Conservation (phyloP, 805 yeast genomes). For the Saccharomyces kudriavzevii region DNA sequence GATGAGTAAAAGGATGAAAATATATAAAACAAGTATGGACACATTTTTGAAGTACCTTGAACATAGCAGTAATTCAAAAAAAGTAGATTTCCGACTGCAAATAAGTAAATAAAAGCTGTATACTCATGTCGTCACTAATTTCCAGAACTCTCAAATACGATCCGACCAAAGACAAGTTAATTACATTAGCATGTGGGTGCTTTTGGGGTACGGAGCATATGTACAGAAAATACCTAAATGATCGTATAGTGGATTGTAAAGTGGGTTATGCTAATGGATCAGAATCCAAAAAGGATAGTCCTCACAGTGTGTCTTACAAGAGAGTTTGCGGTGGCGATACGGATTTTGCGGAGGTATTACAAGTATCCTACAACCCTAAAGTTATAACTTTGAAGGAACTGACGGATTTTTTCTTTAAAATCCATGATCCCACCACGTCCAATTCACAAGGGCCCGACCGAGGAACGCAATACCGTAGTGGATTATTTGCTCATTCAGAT, state of each 20-base stretch:
- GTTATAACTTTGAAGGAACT: conserved; percentile 51
- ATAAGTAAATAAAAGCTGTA: no score
- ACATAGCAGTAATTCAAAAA: not conserved
- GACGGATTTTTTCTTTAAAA: conserved; percentile 76
- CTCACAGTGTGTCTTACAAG: conserved; percentile 41
- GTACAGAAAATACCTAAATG: conserved; percentile 59
- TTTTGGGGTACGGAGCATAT: conserved; percentile 89
- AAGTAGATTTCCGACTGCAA: not conserved
- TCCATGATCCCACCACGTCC: conserved; percentile 88
- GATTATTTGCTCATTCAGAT: conserved; percentile 53
- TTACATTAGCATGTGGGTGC: conserved; percentile 63
- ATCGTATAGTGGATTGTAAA: conserved; percentile 57
- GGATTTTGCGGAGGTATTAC: conserved; percentile 71
- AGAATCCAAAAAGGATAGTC: conserved; percentile 36
- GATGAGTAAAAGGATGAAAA: not conserved
- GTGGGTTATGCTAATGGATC: conserved; percentile 90
- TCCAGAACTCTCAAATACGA: conserved; percentile 35
- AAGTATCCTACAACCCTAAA: conserved; percentile 71
- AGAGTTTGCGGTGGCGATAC: conserved; percentile 75
- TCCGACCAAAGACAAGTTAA: conserved; percentile 42
- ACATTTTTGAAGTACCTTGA: not conserved
- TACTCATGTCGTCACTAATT: conserved; percentile 19
- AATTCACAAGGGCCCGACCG: conserved; percentile 80
- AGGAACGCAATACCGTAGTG: conserved; percentile 89
- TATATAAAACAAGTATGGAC: not conserved